Evolutionary conservation across 352 stramenopile genomes (phyloP), one percentile per base, ranked within the genome.

Genomic region (Elongisporangium anandrum): DNA sequence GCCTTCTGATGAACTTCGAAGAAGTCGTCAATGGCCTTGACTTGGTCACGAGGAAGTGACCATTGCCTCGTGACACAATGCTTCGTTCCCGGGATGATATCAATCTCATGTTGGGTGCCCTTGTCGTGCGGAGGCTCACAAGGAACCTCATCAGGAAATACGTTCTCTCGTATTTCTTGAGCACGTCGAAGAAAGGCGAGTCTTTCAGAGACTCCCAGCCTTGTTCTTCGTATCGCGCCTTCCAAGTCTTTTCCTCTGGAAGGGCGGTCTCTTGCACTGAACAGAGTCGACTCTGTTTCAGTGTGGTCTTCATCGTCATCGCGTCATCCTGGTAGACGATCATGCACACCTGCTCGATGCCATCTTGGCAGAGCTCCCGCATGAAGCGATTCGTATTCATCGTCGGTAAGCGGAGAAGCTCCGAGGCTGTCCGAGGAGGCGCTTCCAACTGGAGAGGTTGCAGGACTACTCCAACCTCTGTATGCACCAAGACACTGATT

Each of bases 41-140:
- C 60, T 56, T 77, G 59, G 3, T 72, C 56, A 0, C 54, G 50
- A 4, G 69, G 66, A 21, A 77, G 53, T 21, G 56, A 39, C 54
- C 61, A 77, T 53, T 72, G 69, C 13, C 65, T 38, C 15, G 63
- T 70, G 10, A 66, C 57, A n/a, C 67, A 73, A 12, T 69, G 76
- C 50, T 79, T 73, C 13, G 61, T 57, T 0, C 61, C 62, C 12
- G 51, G 57, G 19, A 59, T 10, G 50, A 74, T 24, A 16, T 74
- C 61, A 29, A 71, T 69, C 51, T 79, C 68, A 22, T 79, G 59
- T 3, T 65, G 54, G 1, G 63, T 54, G 9, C 70, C 56, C 4
- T 59, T 38, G 19, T 78, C 63, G 0, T 57, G 20, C 0, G 63
- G 60, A 4, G 71, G 50, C 2, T 39, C 29, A 39, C 29, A 39